Percentiles rank a stretch among this genome's conserved stretches.
These are phyloP conservation scores for Penicillium alfredii DNA, from an alignment of 495 filamentous ascomycete species.

Conservation along the genomic window DNA sequence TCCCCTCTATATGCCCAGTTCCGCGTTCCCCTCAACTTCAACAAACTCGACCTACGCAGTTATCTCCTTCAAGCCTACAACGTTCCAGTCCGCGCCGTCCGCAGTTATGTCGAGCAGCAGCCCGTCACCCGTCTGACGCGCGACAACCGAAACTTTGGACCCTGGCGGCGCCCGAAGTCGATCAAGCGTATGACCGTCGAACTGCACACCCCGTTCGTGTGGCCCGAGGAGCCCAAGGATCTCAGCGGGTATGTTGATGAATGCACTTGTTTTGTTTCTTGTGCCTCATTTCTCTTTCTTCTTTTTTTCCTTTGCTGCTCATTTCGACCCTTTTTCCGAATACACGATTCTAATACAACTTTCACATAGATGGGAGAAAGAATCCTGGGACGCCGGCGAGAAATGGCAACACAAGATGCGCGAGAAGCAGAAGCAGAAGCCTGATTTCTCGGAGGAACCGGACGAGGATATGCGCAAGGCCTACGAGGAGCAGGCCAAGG, in stretches of 20 bases:
- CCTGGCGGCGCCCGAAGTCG: constrained; percentile 52
- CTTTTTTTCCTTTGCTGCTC: constrained; percentile 1
- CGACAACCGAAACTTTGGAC: constrained; percentile 36
- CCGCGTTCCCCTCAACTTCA: constrained; percentile 77
- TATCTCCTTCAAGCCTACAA: constrained; percentile 76
- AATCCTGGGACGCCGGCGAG: constrained; percentile 31
- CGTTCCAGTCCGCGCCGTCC: constrained; percentile 59
- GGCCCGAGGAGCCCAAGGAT: constrained; percentile 61
- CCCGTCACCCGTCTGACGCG: constrained; percentile 42
- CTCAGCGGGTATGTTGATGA: constrained; percentile 47
- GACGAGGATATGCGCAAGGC: constrained; percentile 23
- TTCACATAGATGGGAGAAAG: constrained; percentile 48
- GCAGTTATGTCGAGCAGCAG: constrained; percentile 71
- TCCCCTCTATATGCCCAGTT: constrained; percentile 76
- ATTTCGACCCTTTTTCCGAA: too few relatives aligned
- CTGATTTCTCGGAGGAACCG: constrained; percentile 18
- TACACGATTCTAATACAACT: too few relatives aligned
- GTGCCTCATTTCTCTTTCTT: background rate
- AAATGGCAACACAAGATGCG: constrained; percentile 26
- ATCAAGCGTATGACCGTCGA: constrained; percentile 91
- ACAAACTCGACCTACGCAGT: constrained; percentile 87
- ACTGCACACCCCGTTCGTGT: constrained; percentile 76
- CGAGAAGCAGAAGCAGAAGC: constrained; percentile 18
- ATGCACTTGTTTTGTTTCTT: constrained; percentile 2
- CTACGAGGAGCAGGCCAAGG: constrained; percentile 51